Percentiles rank a stretch among this genome's conserved stretches.
Evolutionary conservation across 148 eudicot species (phyloP).

Genomic region (Hydrangea macrophylla): DNA sequence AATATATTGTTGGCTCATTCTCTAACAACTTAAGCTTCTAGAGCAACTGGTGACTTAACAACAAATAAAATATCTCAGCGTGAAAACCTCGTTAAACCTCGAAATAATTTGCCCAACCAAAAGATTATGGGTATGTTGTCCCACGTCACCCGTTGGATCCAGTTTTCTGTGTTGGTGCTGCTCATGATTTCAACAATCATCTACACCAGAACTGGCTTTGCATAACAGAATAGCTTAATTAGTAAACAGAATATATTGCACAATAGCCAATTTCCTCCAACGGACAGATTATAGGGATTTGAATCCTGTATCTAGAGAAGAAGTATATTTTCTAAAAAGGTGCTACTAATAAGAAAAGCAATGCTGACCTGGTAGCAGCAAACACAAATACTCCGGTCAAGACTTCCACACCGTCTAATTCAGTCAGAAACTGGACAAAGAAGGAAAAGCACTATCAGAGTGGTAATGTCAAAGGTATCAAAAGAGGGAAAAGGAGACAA

Average conservation of each 20-base stretch:
- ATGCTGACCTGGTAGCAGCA: conserved; percentile 95
- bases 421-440: conserved; percentile 77
- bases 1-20: no score
- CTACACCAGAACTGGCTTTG: no score
- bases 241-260: not conserved
- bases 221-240: no score
- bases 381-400: conserved; percentile 94
- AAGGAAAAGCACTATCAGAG: conserved; percentile 5
- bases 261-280: not conserved
- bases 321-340: not conserved
- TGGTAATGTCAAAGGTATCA: not conserved
- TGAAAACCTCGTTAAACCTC: no score
- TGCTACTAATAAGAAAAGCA: no score
- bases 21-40: no score
- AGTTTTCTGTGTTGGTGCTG: not conserved
- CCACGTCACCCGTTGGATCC: no score
- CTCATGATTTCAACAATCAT: not conserved
- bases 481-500: not conserved
- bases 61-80: no score
- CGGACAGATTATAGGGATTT: not conserved
- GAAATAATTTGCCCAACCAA: no score
- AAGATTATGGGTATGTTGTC: no score
- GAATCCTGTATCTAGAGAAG: not conserved
- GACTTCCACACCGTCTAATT: conserved; percentile 97
- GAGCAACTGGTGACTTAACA: no score